Evolutionary conservation across 345 rosid species (phyloP).

Genomic region (Aquilaria malaccensis): DNA sequence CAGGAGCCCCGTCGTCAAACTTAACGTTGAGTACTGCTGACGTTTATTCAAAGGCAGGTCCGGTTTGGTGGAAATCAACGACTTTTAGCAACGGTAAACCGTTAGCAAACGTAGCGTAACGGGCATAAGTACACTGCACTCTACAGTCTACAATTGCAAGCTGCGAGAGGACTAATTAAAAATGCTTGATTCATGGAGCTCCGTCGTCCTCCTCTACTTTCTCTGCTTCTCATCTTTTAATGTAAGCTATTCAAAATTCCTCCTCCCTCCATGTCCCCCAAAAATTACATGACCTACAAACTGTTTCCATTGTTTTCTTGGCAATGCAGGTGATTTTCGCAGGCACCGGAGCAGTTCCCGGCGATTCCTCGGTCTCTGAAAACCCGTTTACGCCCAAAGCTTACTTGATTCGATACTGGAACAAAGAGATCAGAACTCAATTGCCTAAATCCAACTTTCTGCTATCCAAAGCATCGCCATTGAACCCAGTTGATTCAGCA

Average conservation of each 20-base stretch:
- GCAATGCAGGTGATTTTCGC: conserved; percentile 33
- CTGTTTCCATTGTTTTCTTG: background rate
- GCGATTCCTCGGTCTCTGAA: conserved; percentile 22
- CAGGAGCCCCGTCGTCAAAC: no score
- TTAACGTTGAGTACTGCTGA: no score
- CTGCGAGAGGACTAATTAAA: background rate
- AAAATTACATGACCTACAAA: no score
- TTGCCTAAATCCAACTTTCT: conserved; percentile 46
- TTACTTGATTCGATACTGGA: conserved; percentile 78
- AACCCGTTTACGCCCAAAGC: conserved; percentile 82
- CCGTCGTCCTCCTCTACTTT: conserved; percentile 16
- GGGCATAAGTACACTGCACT: no score
- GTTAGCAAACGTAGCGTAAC: no score
- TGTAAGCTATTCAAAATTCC: conserved; percentile 18
- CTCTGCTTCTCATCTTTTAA: conserved; percentile 16
- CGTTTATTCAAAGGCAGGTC: no score
- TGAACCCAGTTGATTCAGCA: conserved; percentile 56
- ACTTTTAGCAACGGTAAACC: no score
- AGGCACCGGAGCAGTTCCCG: conserved; percentile 21
- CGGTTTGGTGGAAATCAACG: no score
- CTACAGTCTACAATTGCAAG: no score
- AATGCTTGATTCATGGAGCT: conserved; percentile 12
- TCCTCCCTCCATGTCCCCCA: background rate
- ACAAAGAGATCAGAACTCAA: conserved; percentile 47
- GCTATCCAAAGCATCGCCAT: conserved; percentile 74